A percentile compares a stretch with the other conserved stretches of the same genome.
Evolutionary conservation across 192 early-diverging fungal species (phyloP).

Genomic region (Rhizophlyctis rosea): DNA sequence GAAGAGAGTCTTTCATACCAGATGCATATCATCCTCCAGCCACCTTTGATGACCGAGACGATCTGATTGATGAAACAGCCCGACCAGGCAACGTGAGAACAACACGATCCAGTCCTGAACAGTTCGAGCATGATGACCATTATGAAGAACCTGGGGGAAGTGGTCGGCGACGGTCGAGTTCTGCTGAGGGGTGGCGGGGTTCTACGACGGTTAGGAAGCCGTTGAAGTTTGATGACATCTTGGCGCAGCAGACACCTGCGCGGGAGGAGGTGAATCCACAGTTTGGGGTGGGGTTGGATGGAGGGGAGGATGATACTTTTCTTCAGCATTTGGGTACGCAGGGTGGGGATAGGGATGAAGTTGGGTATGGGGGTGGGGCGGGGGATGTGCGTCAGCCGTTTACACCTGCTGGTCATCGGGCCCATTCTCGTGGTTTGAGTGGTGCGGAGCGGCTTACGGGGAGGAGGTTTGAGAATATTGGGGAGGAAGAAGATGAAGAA

Average conservation of each 20-base stretch:
- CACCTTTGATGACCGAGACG: no score
- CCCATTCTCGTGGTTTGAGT: not conserved
- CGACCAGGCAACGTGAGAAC: no score
- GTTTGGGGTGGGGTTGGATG: not conserved
- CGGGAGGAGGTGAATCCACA: not conserved
- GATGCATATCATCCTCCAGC: no score
- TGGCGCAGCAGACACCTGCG: not conserved
- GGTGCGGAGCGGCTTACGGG: not conserved
- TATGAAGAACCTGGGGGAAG: not conserved
- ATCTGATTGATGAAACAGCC: no score
- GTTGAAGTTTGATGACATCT: not conserved
- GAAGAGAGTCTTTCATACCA: not conserved
- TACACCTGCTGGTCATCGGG: not conserved
- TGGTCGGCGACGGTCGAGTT: not conserved
- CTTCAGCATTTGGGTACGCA: not conserved
- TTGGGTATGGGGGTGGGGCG: not conserved
- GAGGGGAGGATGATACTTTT: not conserved
- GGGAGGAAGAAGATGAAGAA: no score
- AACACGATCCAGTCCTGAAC: no score
- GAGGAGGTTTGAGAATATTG: not conserved
- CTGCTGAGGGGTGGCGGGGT: not conserved
- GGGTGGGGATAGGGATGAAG: not conserved
- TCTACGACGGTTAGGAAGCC: not conserved
- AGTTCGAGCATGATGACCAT: not conserved
- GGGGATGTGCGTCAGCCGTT: not conserved